A percentile compares a stretch with the other conserved stretches of the same genome.
Conservation (phyloP, 176 grass and related monocot species). For the Lolium multiflorum region DNA sequence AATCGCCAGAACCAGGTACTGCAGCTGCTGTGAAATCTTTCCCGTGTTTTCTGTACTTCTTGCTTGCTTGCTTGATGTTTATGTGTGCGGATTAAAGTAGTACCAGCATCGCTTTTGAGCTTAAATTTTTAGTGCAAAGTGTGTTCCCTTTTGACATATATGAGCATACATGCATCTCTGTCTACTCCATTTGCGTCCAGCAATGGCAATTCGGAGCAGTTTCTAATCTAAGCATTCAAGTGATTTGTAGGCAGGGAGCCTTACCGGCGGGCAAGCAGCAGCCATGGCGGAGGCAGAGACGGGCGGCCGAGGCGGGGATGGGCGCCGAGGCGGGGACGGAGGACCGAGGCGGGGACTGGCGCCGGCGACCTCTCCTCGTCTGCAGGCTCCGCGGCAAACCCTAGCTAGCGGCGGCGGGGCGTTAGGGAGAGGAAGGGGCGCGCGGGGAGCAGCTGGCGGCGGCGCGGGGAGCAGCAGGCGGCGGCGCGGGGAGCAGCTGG, state of each 20-base stretch:
- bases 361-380: too few relatives aligned
- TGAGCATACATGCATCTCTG: neutral
- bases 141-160: conserved; percentile 24
- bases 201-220: neutral
- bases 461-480: too few relatives aligned
- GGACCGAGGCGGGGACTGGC: too few relatives aligned
- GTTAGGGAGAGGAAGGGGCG: too few relatives aligned
- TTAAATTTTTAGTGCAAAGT: conserved; percentile 20
- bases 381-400: too few relatives aligned
- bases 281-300: too few relatives aligned
- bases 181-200: conserved; percentile 23
- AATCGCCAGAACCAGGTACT: conserved; percentile 47
- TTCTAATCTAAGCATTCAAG: neutral
- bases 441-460: too few relatives aligned
- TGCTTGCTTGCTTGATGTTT: neutral
- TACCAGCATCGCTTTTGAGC: conserved; percentile 9
- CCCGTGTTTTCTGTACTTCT: conserved; percentile 5
- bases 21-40: neutral
- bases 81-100: neutral
- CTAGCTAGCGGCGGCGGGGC: too few relatives aligned
- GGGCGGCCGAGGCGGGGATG: too few relatives aligned
- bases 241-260: neutral
- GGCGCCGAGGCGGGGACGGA: too few relatives aligned
- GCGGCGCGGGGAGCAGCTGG: too few relatives aligned
- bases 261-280: too few relatives aligned